Conservation (phyloP, 1,284 basidiomycete species). For the Ustilago shanxiensis region DNA sequence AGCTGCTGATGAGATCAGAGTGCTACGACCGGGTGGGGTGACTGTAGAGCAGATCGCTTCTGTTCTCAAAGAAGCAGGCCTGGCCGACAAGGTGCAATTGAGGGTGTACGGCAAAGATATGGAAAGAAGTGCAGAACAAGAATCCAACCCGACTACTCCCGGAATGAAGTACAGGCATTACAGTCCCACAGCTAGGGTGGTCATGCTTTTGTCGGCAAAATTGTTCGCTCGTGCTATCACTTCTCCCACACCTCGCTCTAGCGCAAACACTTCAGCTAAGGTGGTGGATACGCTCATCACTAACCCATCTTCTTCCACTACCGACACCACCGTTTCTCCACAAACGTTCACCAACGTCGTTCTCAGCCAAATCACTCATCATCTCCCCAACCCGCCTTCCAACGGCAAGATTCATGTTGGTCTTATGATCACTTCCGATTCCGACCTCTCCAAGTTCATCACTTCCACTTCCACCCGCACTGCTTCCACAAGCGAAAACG, state of each 20-base stretch:
- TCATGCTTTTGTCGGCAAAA: constrained; percentile 45
- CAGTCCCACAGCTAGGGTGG: constrained; percentile 76
- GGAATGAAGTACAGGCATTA: constrained; percentile 99
- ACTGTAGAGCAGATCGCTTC: constrained; percentile 80
- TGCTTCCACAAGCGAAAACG: neutral
- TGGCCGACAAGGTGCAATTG: constrained; percentile 34
- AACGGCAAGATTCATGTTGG: constrained; percentile 26
- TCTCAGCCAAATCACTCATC: constrained; percentile 24
- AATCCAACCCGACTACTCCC: constrained; percentile 83
- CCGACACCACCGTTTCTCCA: neutral
- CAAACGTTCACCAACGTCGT: constrained; percentile 30
- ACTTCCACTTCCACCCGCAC: neutral
- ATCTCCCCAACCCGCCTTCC: neutral
- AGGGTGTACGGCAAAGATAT: constrained; percentile 67
- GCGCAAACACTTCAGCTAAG: neutral
- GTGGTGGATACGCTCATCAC: constrained; percentile 33
- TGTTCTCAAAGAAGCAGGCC: constrained; percentile 30
- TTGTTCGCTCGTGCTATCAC: constrained; percentile 27
- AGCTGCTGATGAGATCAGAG: constrained; percentile 77
- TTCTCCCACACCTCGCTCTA: neutral
- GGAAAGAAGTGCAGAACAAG: constrained; percentile 49
- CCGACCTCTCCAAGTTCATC: constrained; percentile 19
- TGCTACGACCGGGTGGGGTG: constrained; percentile 91
- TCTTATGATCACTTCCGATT: constrained; percentile 52
- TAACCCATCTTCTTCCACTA: neutral